Conservation (phyloP, 257 asterid genomes). For the Forsythia viridissima region DNA sequence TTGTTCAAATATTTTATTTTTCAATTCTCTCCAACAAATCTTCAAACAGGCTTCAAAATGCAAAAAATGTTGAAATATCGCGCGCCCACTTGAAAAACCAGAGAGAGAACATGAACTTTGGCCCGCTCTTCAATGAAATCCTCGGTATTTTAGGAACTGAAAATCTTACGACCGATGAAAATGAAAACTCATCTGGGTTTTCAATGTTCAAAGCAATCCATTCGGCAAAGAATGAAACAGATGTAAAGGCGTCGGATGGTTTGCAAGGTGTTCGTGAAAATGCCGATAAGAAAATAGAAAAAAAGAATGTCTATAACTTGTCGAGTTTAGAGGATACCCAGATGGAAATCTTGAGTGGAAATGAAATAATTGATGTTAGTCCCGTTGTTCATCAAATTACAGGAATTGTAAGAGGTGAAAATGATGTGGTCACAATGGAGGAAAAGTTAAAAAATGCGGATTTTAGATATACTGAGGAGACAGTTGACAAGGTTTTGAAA, state of each 20-base stretch:
- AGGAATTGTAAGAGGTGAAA: slow-evolving; percentile 59
- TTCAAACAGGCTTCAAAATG: slow-evolving; percentile 27
- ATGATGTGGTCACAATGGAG: slow-evolving; percentile 49
- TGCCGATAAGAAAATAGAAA: slow-evolving; percentile 37
- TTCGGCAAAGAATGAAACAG: not conserved
- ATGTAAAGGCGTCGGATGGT: slow-evolving; percentile 16
- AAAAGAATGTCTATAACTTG: slow-evolving; percentile 11
- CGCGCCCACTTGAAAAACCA: slow-evolving; percentile 20
- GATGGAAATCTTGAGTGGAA: slow-evolving; percentile 15
- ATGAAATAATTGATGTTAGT: slow-evolving; percentile 50
- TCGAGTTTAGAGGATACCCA: slow-evolving; percentile 13
- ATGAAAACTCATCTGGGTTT: slow-evolving; percentile 27
- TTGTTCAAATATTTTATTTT: slow-evolving; percentile 24
- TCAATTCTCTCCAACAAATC: slow-evolving; percentile 32
- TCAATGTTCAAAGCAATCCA: slow-evolving; percentile 22
- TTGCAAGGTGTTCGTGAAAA: slow-evolving; percentile 59
- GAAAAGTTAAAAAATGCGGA: slow-evolving; percentile 50
- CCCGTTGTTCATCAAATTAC: slow-evolving; percentile 66
- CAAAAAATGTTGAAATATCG: slow-evolving; percentile 27
- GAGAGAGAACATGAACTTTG: slow-evolving; percentile 31
- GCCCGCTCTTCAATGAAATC: slow-evolving; percentile 69
- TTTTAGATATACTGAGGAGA: slow-evolving; percentile 48
- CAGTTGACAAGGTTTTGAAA: slow-evolving; percentile 74
- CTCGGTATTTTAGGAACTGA: slow-evolving; percentile 60
- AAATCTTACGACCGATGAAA: slow-evolving; percentile 24